Evolutionary conservation across 2,329 filamentous ascomycete species (phyloP), one percentile per base, ranked within the genome.

Genomic region (Lasiodiplodia citricola): DNA sequence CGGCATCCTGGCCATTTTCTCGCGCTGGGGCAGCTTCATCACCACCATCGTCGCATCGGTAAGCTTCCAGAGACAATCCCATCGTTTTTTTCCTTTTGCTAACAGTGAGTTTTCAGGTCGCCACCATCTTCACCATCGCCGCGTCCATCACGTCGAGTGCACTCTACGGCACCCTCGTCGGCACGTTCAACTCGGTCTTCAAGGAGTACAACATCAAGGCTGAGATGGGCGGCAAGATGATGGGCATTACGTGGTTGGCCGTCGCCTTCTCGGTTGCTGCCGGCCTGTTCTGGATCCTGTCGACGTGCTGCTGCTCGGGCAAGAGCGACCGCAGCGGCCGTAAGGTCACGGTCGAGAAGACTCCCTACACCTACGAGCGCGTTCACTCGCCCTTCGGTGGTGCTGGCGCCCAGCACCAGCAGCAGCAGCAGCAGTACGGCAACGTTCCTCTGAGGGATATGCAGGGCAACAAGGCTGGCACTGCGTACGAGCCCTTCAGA

Each of bases 261-360:
- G 90, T 91, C 50, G 92, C 88, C 35, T 94, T 96, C 77, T 90
- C 91, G 70, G 78, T 96, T 41, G 92, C 80, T 52, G 91, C 91
- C 8, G 88, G 88, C 72, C 82, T 97, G 77, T 97, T 98, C 90
- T 98, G 96, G 95, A 83, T 94, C 76, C 88, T 96, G 80, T 93
- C 90, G 80, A 87, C 92, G 75, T 98, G 95, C 90, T 98, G 94
- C 88, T 97, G 94, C 86, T 89, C 87, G 74, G 92, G 93, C 57
- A 84, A 86, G 74, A 85, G 82, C 67, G 81, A 83, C 35, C 72
- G 76, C 67, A 57, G 68, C 70, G 73, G 16, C 71, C 73, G 60
- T 54, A 51, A 60, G 70, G 81, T 82, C 57, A 80, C 80, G 50
- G 86, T 85, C 38, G 87, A 89, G 77, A 89, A 89, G 84, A 85